Evolutionary conservation across 805 yeast genomes (phyloP).

Genomic region (Spathaspora gorwiae): DNA sequence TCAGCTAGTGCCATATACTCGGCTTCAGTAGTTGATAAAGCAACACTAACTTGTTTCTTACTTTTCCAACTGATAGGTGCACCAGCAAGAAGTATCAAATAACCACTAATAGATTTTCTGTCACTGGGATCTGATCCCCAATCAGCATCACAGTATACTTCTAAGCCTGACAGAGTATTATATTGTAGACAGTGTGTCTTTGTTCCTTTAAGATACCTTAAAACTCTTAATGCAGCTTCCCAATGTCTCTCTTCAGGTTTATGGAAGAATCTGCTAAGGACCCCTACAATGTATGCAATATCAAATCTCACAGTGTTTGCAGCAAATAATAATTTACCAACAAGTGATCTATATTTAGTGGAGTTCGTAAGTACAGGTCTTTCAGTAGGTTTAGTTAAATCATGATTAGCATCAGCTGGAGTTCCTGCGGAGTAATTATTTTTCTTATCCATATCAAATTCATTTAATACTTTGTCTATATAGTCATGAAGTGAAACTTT

Average conservation of each 20-base stretch:
- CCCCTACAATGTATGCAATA: too few relatives aligned
- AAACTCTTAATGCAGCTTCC: background rate
- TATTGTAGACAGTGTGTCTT: background rate
- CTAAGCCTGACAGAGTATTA: background rate
- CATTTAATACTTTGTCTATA: background rate
- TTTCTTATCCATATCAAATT: background rate
- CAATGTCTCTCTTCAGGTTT: background rate
- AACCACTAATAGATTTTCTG: constrained; percentile 8
- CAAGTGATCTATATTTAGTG: background rate
- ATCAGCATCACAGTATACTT: constrained; percentile 12
- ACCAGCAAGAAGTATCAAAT: constrained; percentile 1
- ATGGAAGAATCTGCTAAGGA: too few relatives aligned
- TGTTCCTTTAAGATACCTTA: constrained; percentile 12
- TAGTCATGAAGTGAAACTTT: background rate
- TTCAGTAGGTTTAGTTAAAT: background rate
- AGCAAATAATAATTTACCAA: background rate
- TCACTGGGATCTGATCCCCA: constrained; percentile 4
- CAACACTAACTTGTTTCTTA: constrained; percentile 11
- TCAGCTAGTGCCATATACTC: constrained; percentile 9
- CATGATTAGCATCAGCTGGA: background rate
- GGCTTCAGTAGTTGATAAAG: constrained; percentile 12
- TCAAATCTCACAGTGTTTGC: background rate
- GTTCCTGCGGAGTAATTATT: background rate
- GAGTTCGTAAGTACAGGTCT: background rate
- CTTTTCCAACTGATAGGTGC: constrained; percentile 13